Base-by-base conservation (phyloP, 2,329 filamentous ascomycete species). In the Laburnicola sp. region DNA sequence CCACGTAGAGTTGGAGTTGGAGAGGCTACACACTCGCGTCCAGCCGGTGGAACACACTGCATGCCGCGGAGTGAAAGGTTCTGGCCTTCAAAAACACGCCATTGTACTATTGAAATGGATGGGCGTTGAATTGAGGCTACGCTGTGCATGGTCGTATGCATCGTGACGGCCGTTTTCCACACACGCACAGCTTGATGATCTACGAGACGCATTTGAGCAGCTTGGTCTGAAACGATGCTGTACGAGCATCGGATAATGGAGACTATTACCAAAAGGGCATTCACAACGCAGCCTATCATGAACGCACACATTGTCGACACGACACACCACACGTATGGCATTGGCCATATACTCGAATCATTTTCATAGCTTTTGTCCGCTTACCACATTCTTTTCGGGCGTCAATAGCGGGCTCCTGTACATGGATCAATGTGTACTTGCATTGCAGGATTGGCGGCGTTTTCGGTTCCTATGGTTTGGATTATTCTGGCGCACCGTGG, bases 351-450 rank as follows among this genome's bases (percentile, higher is more conserved):
- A 45, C 25, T 30, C 21, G 36, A 16, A 45, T 37, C 34, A 38
- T 37, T 31, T 11, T 45, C 22, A 23, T 45, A 45, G 32, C 32
- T 45, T 26, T 38, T 22, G 43, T 22, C n/a, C 34, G 43, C 34
- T 10, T 34, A 22, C 16, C 6, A n/a, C 43, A 22, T 45, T 45
- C 43, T 30, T 45, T 45, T 23, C 26, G 6, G 43, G 43, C 34
- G 43, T 30, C 35, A 38, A 30, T n/a, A 30, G 32, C 43, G 31
- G 43, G 43, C 43, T n/a, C 36, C 43, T 45, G 43, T 45, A 45
- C 43, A 45, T 38, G 28, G 43, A 45, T 45, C 43, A 30, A 38
- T 26, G 25, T 45, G 36, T 27, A 32, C 30, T 45, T 45, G 43
- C 43, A 45, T 45, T 27, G 43, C 43, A 31, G 43, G 43, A 36